Percentiles rank a stretch among this genome's conserved stretches.
Conservation (phyloP, 2,329 filamentous ascomycete species). For the Penicillium brevicompactum region DNA sequence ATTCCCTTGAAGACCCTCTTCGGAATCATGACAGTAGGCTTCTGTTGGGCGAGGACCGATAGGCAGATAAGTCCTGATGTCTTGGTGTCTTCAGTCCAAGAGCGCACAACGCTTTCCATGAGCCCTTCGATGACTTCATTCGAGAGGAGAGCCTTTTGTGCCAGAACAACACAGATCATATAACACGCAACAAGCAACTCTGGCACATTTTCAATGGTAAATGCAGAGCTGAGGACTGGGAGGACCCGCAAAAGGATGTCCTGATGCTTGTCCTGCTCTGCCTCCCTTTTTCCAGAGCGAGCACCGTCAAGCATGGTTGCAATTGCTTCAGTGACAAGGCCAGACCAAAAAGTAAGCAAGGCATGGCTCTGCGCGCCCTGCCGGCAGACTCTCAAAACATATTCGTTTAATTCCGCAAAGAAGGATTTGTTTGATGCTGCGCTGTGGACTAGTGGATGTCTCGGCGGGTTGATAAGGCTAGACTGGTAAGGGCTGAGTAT, state of each 20-base stretch:
- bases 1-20: slow-evolving; percentile 65
- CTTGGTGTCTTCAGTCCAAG: slow-evolving; percentile 74
- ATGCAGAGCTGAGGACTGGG: slow-evolving; percentile 73
- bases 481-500: slow-evolving; percentile 86
- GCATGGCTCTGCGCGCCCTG: slow-evolving; percentile 73
- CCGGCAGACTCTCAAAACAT: slow-evolving; percentile 74
- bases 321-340: slow-evolving; percentile 81
- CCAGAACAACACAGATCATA: slow-evolving; percentile 85
- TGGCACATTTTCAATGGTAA: slow-evolving; percentile 73
- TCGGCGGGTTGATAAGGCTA: slow-evolving; percentile 73
- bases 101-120: slow-evolving; percentile 82
- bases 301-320: slow-evolving; percentile 78
- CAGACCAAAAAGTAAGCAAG: slow-evolving; percentile 87
- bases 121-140: slow-evolving; percentile 80
- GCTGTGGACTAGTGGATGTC: slow-evolving; percentile 80
- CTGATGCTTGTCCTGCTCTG: slow-evolving; percentile 81
- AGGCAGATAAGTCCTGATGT: slow-evolving; percentile 77
- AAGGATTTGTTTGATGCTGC: slow-evolving; percentile 78
- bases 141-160: slow-evolving; percentile 76
- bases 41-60: slow-evolving; percentile 78
- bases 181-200: slow-evolving; percentile 86
- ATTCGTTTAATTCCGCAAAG: slow-evolving; percentile 73
- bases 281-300: slow-evolving; percentile 71
- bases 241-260: slow-evolving; percentile 69
- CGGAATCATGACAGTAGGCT: slow-evolving; percentile 69